phyloP scores from a whole-genome alignment of 768 basidiomycete genomes.

The Suillus americanus region DNA sequence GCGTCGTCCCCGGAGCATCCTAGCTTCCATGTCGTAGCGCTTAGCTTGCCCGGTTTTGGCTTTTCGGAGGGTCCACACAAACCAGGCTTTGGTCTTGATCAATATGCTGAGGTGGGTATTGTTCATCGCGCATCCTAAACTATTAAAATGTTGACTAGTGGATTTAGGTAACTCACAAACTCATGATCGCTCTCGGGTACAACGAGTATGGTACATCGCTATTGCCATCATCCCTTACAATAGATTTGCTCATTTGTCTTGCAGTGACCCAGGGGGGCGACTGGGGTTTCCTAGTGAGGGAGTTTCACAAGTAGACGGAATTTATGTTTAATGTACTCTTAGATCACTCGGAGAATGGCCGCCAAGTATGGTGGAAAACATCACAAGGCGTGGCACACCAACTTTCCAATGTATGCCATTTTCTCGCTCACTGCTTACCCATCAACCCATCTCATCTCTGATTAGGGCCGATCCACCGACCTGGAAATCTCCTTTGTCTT shows the following conservation, averaged over 20 bases:
- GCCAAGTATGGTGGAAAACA: conserved; percentile 38
- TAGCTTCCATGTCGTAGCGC: conserved; percentile 61
- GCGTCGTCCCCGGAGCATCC: conserved; percentile 42
- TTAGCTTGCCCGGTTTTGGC: conserved; percentile 36
- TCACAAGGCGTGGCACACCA: conserved; percentile 54
- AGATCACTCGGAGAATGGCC: conserved; percentile 39
- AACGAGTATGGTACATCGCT: conserved; percentile 11
- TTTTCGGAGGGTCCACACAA: conserved; percentile 59
- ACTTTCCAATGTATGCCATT: conserved; percentile 39
- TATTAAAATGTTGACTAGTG: conserved; percentile 7
- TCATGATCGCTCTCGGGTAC: conserved; percentile 46
- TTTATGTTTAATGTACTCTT: background rate
- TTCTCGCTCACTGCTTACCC: background rate
- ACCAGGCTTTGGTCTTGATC: conserved; percentile 47
- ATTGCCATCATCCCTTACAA: background rate
- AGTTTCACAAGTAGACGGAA: background rate
- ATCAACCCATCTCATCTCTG: conserved; percentile 21
- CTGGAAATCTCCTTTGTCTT: conserved; percentile 27
- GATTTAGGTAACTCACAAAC: conserved; percentile 42
- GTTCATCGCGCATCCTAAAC: background rate
- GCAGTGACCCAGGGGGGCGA: conserved; percentile 51
- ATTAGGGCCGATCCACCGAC: conserved; percentile 19
- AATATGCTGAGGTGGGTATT: conserved; percentile 52
- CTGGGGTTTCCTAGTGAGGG: conserved; percentile 41
- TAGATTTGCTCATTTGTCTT: background rate